Base-by-base conservation (phyloP, 148 eudicot genomes). In the Beta vulgaris region DNA sequence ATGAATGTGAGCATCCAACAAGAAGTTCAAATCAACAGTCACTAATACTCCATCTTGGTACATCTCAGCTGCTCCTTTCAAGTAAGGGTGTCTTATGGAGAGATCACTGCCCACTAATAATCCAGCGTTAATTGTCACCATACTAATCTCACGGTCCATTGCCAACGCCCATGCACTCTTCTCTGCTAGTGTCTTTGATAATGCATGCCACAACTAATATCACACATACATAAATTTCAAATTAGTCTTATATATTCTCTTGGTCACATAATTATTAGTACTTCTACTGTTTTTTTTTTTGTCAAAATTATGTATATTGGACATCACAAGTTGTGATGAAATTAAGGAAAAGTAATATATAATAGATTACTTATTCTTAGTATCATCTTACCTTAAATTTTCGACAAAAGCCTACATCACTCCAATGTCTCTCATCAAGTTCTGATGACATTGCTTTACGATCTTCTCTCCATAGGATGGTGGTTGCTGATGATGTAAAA, bases 51-150 rank as follows among this genome's bases (percentile, higher is more conserved):
- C 96, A 25, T 86, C 86, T 72, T 84, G 83, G 55, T 86, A 89
- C 96, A 91, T 91, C 80, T 91, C 90, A 48, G 89, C 96, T 25
- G 93, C 94, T 68, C 97, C 97, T 83, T 82, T 87, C 21, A 91
- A 74, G 10, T 87, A 86, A 7, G 93, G 89, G 63, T 84, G 81
- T 0, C 71, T 79, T 19, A 85, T 75, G 0, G 89, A 74, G 16
- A 90, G 73, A 58, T 83, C 81, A 3, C 86, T 83, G 4, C 78
- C 85, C 66, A 90, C 34, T 7, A 81, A 62, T 23, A 91, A 55
- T 11, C 94, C 97, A 0, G 85, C 83, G 21, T 91, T 88, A 26
- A 91, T 25, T 0, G 84, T 79, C 29, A 88, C 94, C 92, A 91
- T 85, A 72, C 79, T 87, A 18, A 91, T 71, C 25, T 78, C 90